Evolutionary conservation across 257 asterid species (phyloP).

Genomic region (Coffea eugenioides): DNA sequence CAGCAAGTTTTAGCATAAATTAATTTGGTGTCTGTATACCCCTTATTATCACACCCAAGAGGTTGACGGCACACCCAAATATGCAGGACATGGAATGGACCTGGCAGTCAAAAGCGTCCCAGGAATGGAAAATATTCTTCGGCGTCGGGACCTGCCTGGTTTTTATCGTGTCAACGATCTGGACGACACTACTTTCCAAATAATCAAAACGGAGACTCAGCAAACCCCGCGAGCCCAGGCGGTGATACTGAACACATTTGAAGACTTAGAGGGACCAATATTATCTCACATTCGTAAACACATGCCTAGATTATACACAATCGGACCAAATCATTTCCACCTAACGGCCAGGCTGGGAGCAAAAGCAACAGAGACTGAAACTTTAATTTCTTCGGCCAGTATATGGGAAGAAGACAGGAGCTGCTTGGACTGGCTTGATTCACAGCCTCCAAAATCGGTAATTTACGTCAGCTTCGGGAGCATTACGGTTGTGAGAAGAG

Average conservation of each 20-base stretch:
- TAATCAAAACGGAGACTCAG: background rate
- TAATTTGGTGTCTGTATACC: background rate
- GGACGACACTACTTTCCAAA: slow-evolving; percentile 8
- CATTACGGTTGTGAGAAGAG: slow-evolving; percentile 15
- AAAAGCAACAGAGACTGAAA: background rate
- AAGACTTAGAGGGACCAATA: slow-evolving; percentile 30
- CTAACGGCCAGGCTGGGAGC: slow-evolving; percentile 13
- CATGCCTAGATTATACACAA: slow-evolving; percentile 24
- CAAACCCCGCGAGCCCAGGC: slow-evolving; percentile 28
- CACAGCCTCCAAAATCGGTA: slow-evolving; percentile 25
- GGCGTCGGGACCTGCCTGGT: slow-evolving; percentile 36
- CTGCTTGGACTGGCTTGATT: slow-evolving; percentile 29
- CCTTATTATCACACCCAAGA: background rate
- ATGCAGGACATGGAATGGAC: slow-evolving; percentile 31
- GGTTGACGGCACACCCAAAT: background rate
- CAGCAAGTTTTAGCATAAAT: background rate
- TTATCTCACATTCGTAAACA: slow-evolving; percentile 20
- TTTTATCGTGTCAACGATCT: slow-evolving; percentile 22
- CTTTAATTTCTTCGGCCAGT: slow-evolving; percentile 20
- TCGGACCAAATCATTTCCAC: slow-evolving; percentile 32
- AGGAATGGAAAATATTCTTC: slow-evolving; percentile 29
- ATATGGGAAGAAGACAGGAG: slow-evolving; percentile 33
- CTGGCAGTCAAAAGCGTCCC: slow-evolving; percentile 23
- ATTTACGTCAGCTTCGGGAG: slow-evolving; percentile 37
- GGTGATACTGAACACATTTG: slow-evolving; percentile 31